Percentiles rank a stretch among this genome's conserved stretches.
Evolutionary conservation across 2,329 filamentous ascomycete genomes (phyloP).

Genomic region (Claviceps maximensis): DNA sequence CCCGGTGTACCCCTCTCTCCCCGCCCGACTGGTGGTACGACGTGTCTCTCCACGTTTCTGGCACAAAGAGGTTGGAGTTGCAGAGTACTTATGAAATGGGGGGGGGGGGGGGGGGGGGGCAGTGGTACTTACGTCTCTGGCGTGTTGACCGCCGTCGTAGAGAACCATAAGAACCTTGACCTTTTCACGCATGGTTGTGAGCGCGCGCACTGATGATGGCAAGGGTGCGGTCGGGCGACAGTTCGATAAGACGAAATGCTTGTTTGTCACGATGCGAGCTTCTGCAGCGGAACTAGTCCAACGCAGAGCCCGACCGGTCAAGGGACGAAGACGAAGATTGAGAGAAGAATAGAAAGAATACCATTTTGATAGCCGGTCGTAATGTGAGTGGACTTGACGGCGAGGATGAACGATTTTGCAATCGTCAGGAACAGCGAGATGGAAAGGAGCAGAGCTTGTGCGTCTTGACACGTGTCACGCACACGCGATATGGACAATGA

Average conservation of each 20-base stretch:
- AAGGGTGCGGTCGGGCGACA: constrained; percentile 30
- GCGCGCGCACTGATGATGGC: constrained; percentile 34
- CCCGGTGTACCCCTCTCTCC: neutral
- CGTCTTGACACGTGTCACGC: neutral
- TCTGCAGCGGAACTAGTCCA: constrained; percentile 11
- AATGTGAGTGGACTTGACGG: neutral
- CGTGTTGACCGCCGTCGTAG: constrained; percentile 85
- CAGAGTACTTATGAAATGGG: too few species aligned
- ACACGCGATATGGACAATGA: neutral
- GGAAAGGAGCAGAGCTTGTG: neutral
- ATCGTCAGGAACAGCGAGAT: neutral
- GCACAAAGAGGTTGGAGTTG: neutral
- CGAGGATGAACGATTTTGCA: neutral
- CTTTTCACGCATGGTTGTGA: constrained; percentile 41
- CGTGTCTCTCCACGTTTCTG: neutral
- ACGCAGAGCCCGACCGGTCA: constrained; percentile 14
- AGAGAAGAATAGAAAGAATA: constrained; percentile 18
- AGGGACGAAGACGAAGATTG: constrained; percentile 13
- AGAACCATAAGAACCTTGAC: constrained; percentile 91
- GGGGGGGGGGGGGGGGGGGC: too few species aligned
- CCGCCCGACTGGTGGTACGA: neutral
- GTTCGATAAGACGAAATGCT: constrained; percentile 4
- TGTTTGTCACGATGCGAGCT: neutral
- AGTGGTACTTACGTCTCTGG: constrained; percentile 53
- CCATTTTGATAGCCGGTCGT: constrained; percentile 13